Percentiles rank a stretch among this genome's conserved stretches.
phyloP scores from a whole-genome alignment of 106 monocot genomes.

The Narthecium ossifragum region DNA sequence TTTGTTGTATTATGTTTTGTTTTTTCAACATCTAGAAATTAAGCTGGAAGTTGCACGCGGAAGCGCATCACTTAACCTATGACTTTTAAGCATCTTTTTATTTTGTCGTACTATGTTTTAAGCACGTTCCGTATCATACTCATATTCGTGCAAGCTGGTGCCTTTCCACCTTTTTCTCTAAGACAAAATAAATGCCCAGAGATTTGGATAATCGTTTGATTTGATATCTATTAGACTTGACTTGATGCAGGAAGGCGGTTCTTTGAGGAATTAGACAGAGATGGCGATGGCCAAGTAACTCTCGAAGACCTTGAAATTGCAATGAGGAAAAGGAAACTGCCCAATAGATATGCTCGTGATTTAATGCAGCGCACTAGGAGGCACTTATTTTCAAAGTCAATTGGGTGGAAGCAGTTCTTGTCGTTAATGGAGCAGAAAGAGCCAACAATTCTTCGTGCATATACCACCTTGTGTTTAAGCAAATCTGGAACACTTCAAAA shows the following conservation, averaged over 20 bases:
- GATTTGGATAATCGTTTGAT: no score
- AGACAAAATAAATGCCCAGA: no score
- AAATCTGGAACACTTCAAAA: conserved; percentile 95
- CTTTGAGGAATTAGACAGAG: conserved; percentile 92
- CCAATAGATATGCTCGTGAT: conserved; percentile 73
- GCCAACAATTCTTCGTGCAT: conserved; percentile 87
- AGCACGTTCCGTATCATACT: no score
- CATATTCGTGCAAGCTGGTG: no score
- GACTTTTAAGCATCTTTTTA: no score
- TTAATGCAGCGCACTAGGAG: conserved; percentile 69
- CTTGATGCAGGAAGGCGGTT: conserved; percentile 64
- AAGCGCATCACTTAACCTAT: no score
- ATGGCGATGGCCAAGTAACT: conserved; percentile 90
- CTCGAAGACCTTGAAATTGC: conserved; percentile 94
- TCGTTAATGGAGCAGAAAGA: conserved; percentile 96
- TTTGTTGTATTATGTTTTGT: no score
- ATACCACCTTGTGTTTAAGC: conserved; percentile 90
- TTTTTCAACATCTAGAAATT: no score
- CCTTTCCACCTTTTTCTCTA: no score
- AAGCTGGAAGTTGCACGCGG: no score
- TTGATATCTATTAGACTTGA: no score
- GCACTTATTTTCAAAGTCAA: conserved; percentile 87
- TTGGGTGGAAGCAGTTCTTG: conserved; percentile 94
- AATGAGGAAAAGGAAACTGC: conserved; percentile 86
- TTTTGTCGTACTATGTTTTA: no score